phyloP scores from a whole-genome alignment of 495 filamentous ascomycete genomes.

The Trypethelium eluteriae region DNA sequence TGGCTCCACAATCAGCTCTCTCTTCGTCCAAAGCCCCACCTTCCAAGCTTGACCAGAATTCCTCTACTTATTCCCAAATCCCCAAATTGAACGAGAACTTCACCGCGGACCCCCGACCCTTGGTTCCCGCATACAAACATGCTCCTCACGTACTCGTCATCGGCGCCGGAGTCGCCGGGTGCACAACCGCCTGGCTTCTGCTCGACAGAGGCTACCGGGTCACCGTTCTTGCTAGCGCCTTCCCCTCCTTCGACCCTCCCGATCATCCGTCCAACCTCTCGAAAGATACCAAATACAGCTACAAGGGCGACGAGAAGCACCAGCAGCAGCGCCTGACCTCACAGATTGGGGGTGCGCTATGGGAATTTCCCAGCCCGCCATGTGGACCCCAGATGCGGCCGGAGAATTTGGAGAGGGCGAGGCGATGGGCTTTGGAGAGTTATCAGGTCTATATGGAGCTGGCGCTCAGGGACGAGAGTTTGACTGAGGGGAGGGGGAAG shows the following conservation, averaged over 20 bases:
- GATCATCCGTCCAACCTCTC: too few relatives aligned
- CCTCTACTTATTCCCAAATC: not conserved
- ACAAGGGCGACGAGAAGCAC: constrained; percentile 11
- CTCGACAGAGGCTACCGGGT: constrained; percentile 45
- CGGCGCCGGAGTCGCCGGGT: constrained; percentile 43
- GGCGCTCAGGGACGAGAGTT: constrained; percentile 28
- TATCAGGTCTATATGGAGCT: constrained; percentile 41
- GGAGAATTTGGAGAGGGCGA: constrained; percentile 31
- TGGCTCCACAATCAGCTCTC: too few relatives aligned
- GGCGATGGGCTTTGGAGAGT: constrained; percentile 40
- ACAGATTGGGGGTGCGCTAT: constrained; percentile 46
- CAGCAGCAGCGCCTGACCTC: constrained; percentile 40
- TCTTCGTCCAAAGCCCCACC: too few relatives aligned
- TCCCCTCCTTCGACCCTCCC: constrained; percentile 28
- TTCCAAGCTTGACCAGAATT: too few relatives aligned
- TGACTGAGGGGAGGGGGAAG: not conserved
- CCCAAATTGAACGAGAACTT: not conserved
- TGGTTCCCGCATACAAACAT: not conserved
- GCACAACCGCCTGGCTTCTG: constrained; percentile 41
- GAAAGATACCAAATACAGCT: not conserved
- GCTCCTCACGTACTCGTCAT: constrained; percentile 40
- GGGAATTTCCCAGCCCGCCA: constrained; percentile 44
- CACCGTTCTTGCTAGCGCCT: constrained; percentile 43
- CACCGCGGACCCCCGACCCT: not conserved
- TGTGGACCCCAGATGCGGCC: constrained; percentile 44